Evolutionary conservation across 257 asterid genomes (phyloP).

Genomic region (Penstemon barbatus): DNA sequence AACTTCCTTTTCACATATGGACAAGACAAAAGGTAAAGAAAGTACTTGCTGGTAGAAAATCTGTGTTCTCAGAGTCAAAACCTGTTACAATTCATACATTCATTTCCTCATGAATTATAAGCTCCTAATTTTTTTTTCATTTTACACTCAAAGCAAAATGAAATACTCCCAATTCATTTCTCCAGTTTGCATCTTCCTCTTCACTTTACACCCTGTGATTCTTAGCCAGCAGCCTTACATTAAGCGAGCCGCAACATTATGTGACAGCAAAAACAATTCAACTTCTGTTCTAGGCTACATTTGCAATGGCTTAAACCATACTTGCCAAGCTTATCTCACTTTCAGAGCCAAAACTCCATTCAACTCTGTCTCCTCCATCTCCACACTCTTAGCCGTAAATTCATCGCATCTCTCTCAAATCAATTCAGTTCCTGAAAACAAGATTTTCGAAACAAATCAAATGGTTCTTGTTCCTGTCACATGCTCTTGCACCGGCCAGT

Average conservation of each 20-base stretch:
- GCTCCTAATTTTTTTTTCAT: background rate
- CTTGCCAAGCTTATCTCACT: slow-evolving; percentile 74
- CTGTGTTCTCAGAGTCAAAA: too few relatives aligned
- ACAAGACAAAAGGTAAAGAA: background rate
- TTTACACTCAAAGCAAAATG: slow-evolving; percentile 29
- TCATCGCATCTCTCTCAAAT: slow-evolving; percentile 52
- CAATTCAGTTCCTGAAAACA: slow-evolving; percentile 48
- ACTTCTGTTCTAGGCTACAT: slow-evolving; percentile 66
- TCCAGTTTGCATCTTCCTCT: slow-evolving; percentile 32
- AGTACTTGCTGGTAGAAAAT: too few relatives aligned
- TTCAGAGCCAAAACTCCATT: slow-evolving; percentile 65
- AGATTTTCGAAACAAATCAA: slow-evolving; percentile 32
- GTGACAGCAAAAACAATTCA: slow-evolving; percentile 37
- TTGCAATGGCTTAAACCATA: slow-evolving; percentile 60
- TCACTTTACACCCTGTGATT: slow-evolving; percentile 34
- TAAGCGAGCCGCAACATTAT: slow-evolving; percentile 23
- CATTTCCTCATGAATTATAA: background rate
- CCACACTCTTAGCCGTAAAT: slow-evolving; percentile 50
- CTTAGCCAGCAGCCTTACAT: slow-evolving; percentile 74
- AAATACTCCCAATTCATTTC: slow-evolving; percentile 20
- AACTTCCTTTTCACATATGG: slow-evolving; percentile 6
- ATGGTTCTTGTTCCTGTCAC: slow-evolving; percentile 65
- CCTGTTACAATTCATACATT: slow-evolving; percentile 11
- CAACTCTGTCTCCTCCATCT: slow-evolving; percentile 51
- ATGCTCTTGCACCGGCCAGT: slow-evolving; percentile 74